Base-by-base conservation (phyloP, 192 early-diverging fungal species). In the Backusella westeae region DNA sequence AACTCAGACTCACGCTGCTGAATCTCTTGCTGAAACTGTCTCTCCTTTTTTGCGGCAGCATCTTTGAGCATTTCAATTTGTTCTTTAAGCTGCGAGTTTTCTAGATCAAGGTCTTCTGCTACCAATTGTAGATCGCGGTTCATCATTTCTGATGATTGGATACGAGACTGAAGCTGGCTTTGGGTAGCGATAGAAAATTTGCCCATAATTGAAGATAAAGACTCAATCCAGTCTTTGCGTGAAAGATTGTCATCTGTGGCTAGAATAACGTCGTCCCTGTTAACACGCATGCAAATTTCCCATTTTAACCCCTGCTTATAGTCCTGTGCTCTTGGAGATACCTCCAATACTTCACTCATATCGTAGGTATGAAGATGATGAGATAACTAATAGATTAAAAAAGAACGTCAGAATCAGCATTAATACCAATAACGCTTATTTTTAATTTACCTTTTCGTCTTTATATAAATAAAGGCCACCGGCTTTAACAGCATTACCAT, bases 151-250 rank as follows among this genome's bases (percentile, higher is more conserved):
- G 73, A 71, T 1, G 49, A 81, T 21, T 79, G 76, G 14, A 81
- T 75, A 49, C 82, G 80, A 15, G 81, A 75, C 23, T 85, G 79
- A 23, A 88, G 74, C 26, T 88, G 82, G 56, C 77, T 78, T 34
- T 86, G 80, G 1, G 76, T 83, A 8, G 85, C 85, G 1, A 83
- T 69, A 1, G 84, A 85, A 4, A 78, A 82, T 49, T 86, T 86
- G 12, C 85, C 85, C 87, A 86, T 85, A 23, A 88, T 81, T 1
- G 87, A 81, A 32, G 85, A 83, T 6, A 88, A 75, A 10, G 83
- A 75, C 44, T 81, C 78, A 5, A 88, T 79, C 87, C 87, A 88
- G 17, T 76, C 85, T 29, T 85, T 86, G 5, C 87, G 79, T 29
- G 81, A 76, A 14, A 74, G 71, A 52, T 82, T 76, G 0, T 85